Percentiles rank a stretch among this genome's conserved stretches.
Conservation (phyloP, 2,329 filamentous ascomycete species). For the Didymella pinodella region DNA sequence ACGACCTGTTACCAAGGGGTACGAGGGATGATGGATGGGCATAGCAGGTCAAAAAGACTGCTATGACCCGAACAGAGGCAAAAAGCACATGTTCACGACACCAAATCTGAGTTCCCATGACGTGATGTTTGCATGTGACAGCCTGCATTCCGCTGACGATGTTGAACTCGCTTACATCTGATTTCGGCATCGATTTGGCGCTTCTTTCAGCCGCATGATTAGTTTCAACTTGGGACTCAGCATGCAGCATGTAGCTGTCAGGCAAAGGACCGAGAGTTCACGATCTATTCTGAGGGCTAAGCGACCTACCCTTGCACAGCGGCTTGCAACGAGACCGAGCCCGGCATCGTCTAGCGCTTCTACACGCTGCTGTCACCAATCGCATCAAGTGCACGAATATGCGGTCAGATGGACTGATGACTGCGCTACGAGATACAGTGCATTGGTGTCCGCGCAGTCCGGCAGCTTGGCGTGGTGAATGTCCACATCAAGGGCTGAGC, state of each 20-base stretch:
- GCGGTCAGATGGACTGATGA: conserved; percentile 7
- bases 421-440: conserved; percentile 5
- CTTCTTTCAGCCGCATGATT: neutral
- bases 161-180: neutral
- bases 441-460: conserved; percentile 6
- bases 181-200: neutral
- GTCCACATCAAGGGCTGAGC: neutral
- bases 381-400: conserved; percentile 2
- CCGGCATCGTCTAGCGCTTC: neutral
- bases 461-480: conserved; percentile 7
- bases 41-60: conserved; percentile 39
- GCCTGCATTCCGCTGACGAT: neutral
- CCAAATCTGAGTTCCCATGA: conserved; percentile 15
- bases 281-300: neutral
- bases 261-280: neutral
- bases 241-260: conserved; percentile 2
- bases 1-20: conserved; percentile 43
- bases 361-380: neutral
- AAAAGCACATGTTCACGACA: conserved; percentile 41
- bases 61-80: conserved; percentile 36
- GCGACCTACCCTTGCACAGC: neutral
- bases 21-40: conserved; percentile 39
- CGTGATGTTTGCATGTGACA: conserved; percentile 6
- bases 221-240: neutral
- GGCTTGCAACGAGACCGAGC: neutral